Evolutionary conservation across 495 filamentous ascomycete species (phyloP).

Genomic region (Annulohypoxylon stygium): DNA sequence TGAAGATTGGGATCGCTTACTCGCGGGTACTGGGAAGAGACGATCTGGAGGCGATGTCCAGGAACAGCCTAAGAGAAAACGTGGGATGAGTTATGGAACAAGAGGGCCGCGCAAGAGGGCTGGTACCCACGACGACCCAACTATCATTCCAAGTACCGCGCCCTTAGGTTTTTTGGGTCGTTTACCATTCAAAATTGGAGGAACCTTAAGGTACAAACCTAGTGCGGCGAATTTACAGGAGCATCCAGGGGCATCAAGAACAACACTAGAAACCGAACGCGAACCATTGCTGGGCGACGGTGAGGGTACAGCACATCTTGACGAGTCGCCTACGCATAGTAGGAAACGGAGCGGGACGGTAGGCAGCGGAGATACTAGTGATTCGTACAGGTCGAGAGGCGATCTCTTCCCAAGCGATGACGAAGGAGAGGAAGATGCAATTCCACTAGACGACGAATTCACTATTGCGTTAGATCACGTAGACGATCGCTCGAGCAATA

Average conservation of each 20-base stretch:
- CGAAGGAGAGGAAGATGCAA: conserved; percentile 89
- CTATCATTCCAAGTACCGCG: conserved; percentile 88
- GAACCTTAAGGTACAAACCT: conserved; percentile 86
- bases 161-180: conserved; percentile 87
- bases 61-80: conserved; percentile 77
- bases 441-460: conserved; percentile 94
- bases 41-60: conserved; percentile 58
- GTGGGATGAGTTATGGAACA: conserved; percentile 91
- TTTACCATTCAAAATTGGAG: conserved; percentile 87
- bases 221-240: conserved; percentile 92
- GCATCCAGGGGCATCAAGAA: conserved; percentile 71
- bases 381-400: conserved; percentile 90
- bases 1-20: conserved; percentile 88
- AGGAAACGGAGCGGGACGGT: conserved; percentile 83
- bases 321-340: conserved; percentile 55
- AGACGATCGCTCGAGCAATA: conserved; percentile 79
- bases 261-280: conserved; percentile 67
- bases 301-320: conserved; percentile 50
- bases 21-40: conserved; percentile 78
- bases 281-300: conserved; percentile 77
- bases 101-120: conserved; percentile 74
- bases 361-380: conserved; percentile 85
- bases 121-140: conserved; percentile 81
- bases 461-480: conserved; percentile 80
- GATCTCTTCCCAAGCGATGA: conserved; percentile 94